Evolutionary conservation across 768 basidiomycete species (phyloP), one percentile per base, ranked within the genome.

Genomic region (Rhizopogon vesiculosus): DNA sequence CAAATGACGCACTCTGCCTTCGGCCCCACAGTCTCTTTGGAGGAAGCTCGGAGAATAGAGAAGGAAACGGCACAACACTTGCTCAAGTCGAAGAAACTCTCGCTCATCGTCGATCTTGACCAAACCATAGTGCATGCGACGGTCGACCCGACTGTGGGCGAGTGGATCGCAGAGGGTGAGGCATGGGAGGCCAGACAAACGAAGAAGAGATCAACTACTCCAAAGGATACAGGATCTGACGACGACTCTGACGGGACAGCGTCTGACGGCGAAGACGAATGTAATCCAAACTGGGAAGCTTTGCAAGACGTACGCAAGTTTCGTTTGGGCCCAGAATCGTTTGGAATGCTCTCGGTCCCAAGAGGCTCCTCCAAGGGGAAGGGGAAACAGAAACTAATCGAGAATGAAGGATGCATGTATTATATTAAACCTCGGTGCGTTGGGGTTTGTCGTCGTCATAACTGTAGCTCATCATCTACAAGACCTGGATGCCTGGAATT

Each of bases 111-210:
- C 63, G 97, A 99, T 76, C 82, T 99, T 35, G 97, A 99, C 73
- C 97, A 99, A 70, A 99, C 97, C 12, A 94, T 98, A 68, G 92
- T 99, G 3, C 97, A 99, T 66, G 96, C 97, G 7, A 98, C 96
- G 0, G 95, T 98, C 25, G 97, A 99, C 72, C 96, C 97, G 5
- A 98, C 97, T 0, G 93, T 98, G 1, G 95, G 93, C 33, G 96
- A 98, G 69, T 98, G 97, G 97, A 91, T 97, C 64, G 68, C 80
- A 2, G 92, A 93, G 61, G 91, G 91, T 19, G 84, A 87, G 65
- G 81, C 81, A 43, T 93, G 89, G 89, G 89, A 93, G 63, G 77
- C 78, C 43, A 76, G 78, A 48, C 83, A 83, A 55, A 67, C 74
- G 5, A 74, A 72, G 64, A 75, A 73, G 55, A 71, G 73, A 15